Evolutionary conservation across 1,284 basidiomycete genomes (phyloP), one percentile per base, ranked within the genome.

Genomic region (Pisolithus thermaeus): DNA sequence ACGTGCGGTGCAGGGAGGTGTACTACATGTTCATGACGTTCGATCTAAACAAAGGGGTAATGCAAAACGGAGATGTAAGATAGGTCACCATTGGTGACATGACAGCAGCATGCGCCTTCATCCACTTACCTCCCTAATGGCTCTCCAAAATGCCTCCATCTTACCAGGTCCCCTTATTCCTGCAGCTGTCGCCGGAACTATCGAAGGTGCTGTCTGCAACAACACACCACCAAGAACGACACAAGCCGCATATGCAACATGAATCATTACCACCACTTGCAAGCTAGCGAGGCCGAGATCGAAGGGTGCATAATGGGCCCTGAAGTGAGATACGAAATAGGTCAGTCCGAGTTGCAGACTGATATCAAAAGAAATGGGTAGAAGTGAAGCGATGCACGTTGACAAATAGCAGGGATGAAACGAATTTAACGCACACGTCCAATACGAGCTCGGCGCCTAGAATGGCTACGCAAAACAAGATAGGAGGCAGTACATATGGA

Each of bases 1-100:
- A 93, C 81, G 59, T 92, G 89, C 1, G 89, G 90, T 9, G 86
- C 80, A 1, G 87, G 86, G 8, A 92, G 76, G 59, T 90, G 86
- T 0, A 87, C 62, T 20, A 94, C 85, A 55, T 84, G 78, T 0
- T 87, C 86, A 56, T 93, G 88, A 2, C 83, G 75, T 62, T 91
- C 88, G 56, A 92, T 78, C 85, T 90, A 56, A 5, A 18, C 12
- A 23, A 22, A 25, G 44, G 46, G 2, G 38, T n/a, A 3, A 27
- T 28, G 6, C 8, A 7, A 16, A 20, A 32, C 25, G 18, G 16
- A 35, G 18, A 32, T n/a, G 23, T 18, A 28, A 8, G 1, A 22
- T 18, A 27, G 9, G 7, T 16, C 20, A 1, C 7, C 4, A 46
- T 14, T 32, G 7, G 23, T 12, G 5, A 36, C 46, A 30, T 18